These are phyloP conservation scores for Thinopyrum elongatum DNA, from an alignment of 176 grass and related monocot species.

Conservation along the genomic window DNA sequence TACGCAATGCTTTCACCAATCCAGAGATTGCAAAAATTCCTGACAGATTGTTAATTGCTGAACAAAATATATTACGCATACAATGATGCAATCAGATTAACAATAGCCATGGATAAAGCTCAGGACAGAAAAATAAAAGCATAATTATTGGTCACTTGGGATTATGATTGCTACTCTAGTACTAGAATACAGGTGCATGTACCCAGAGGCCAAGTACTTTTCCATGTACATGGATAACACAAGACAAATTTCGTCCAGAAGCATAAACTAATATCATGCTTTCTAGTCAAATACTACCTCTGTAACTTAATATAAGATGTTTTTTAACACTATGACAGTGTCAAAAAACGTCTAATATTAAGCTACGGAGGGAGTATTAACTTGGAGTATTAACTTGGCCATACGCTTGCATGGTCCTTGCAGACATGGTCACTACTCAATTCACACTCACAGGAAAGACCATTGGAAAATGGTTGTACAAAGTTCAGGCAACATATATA, in stretches of 20 bases:
- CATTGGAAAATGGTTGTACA: neutral
- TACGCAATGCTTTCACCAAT: slow-evolving; percentile 9
- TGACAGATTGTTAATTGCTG: neutral
- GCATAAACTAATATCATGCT: neutral
- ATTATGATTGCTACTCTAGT: neutral
- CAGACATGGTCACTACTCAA: neutral
- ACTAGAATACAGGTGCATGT: neutral
- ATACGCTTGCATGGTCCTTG: slow-evolving; percentile 7
- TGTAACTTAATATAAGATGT: too few relatives aligned
- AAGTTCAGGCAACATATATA: slow-evolving; percentile 7
- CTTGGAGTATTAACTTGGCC: neutral
- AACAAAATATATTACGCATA: slow-evolving; percentile 4
- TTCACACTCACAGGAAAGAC: neutral
- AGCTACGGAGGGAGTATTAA: neutral
- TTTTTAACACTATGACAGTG: too few relatives aligned
- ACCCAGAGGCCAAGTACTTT: neutral
- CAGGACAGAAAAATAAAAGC: neutral
- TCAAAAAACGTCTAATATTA: too few relatives aligned
- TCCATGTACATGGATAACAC: slow-evolving; percentile 6
- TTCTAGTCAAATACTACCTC: neutral
- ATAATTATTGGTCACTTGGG: neutral
- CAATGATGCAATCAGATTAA: neutral
- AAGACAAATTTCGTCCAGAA: slow-evolving; percentile 24
- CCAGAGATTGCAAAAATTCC: slow-evolving; percentile 11
- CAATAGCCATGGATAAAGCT: neutral